Conservation (phyloP, 352 stramenopile genomes). For the Pseudoperonospora humuli region DNA sequence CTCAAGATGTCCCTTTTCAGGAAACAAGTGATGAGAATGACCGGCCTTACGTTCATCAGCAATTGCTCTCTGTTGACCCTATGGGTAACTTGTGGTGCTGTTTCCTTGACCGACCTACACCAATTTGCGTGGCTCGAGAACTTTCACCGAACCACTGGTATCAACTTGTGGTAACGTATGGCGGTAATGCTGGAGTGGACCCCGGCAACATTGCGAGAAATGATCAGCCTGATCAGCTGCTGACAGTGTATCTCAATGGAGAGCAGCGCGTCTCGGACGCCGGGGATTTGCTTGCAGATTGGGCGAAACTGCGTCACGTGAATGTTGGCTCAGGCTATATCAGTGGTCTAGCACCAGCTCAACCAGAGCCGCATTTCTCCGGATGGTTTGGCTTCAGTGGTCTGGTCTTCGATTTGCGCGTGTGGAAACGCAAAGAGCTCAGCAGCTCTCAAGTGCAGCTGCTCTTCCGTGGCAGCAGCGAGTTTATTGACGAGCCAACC, state of each 20-base stretch:
- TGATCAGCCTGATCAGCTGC: constrained; percentile 20
- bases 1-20: constrained; percentile 44
- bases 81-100: constrained; percentile 52
- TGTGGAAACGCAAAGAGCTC: constrained; percentile 45
- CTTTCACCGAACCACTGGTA: constrained; percentile 56
- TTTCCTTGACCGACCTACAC: constrained; percentile 38
- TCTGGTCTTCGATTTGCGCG: constrained; percentile 43
- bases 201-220: constrained; percentile 16
- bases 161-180: constrained; percentile 54
- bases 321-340: constrained; percentile 64
- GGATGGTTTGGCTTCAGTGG: constrained; percentile 71
- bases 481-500: constrained; percentile 42
- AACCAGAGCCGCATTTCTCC: constrained; percentile 48
- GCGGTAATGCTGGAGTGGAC: constrained; percentile 15
- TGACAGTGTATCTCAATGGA: constrained; percentile 56
- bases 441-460: constrained; percentile 42
- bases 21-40: constrained; percentile 25
- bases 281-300: constrained; percentile 38
- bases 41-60: constrained; percentile 53
- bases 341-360: constrained; percentile 36
- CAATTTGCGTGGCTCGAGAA: constrained; percentile 41
- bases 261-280: constrained; percentile 34
- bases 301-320: constrained; percentile 35
- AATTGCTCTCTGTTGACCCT: constrained; percentile 53
- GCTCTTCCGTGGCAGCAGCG: constrained; percentile 48